These are phyloP conservation scores for Candida sp. DNA, from an alignment of 1,139 yeast genomes.

Conservation along the genomic window DNA sequence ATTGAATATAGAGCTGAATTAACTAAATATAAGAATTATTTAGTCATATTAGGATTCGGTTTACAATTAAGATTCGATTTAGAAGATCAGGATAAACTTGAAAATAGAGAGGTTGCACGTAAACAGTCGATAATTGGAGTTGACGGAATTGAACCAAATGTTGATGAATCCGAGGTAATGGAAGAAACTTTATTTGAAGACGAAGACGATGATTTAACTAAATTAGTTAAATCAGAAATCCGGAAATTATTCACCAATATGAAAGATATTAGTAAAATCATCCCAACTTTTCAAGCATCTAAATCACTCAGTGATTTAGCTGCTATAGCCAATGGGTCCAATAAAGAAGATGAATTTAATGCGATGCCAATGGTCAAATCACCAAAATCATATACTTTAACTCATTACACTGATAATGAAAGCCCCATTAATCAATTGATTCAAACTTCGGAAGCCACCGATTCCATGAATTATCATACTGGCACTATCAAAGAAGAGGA, in stretches of 20 bases:
- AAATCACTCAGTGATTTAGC: constrained; percentile 30
- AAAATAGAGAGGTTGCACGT: constrained; percentile 1
- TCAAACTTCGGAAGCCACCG: constrained; percentile 18
- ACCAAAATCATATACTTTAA: constrained; percentile 41
- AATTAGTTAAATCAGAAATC: constrained; percentile 35
- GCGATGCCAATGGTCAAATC: constrained; percentile 25
- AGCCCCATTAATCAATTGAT: constrained; percentile 39
- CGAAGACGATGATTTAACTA: constrained; percentile 31
- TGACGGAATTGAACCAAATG: constrained; percentile 4
- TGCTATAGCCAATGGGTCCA: constrained; percentile 14
- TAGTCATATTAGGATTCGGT: constrained; percentile 45
- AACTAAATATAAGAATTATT: constrained; percentile 43
- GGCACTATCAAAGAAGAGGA: constrained; percentile 41
- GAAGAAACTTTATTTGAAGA: constrained; percentile 8
- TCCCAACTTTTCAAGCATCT: constrained; percentile 36
- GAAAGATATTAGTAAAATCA: constrained; percentile 34
- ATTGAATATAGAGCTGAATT: constrained; percentile 43
- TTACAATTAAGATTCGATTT: constrained; percentile 45
- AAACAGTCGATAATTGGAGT: neutral
- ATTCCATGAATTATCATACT: constrained; percentile 24
- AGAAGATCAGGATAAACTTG: constrained; percentile 27
- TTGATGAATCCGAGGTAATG: constrained; percentile 6
- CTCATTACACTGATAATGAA: constrained; percentile 34
- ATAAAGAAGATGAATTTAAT: constrained; percentile 7
- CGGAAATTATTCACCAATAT: constrained; percentile 31